Evolutionary conservation across 108 stramenopile species (phyloP).

Genomic region (Nannochloropsis salina): DNA sequence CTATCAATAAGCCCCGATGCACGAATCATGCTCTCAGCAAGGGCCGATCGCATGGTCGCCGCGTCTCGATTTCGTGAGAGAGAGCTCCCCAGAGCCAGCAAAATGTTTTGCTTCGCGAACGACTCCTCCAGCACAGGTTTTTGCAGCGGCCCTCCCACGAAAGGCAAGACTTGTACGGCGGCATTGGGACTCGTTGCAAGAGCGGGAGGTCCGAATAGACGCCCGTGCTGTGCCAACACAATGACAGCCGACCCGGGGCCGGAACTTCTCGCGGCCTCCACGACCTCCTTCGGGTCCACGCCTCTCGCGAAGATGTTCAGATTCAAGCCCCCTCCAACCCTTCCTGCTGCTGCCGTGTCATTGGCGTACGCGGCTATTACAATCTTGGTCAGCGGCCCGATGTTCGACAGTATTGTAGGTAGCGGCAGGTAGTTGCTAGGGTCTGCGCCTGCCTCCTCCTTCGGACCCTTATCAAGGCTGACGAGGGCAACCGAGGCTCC

Average conservation of each 20-base stretch:
- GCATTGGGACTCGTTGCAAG: not conserved
- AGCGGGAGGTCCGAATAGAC: not conserved
- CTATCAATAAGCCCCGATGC: not conserved
- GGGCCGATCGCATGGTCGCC: not conserved
- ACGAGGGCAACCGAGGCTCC: not conserved
- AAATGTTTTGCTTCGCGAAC: slow-evolving; percentile 10
- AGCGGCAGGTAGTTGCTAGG: not conserved
- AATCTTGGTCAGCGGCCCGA: not conserved
- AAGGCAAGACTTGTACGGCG: not conserved
- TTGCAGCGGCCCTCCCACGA: not conserved
- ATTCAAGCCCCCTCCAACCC: not conserved
- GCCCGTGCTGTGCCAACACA: not conserved
- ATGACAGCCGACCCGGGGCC: not conserved
- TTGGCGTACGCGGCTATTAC: not conserved
- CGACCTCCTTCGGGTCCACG: slow-evolving; percentile 19
- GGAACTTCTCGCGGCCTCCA: not conserved
- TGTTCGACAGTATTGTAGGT: not conserved
- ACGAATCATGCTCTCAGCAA: not conserved
- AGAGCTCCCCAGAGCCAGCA: slow-evolving; percentile 10
- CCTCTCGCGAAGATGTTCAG: not conserved
- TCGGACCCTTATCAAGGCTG: slow-evolving; percentile 8
- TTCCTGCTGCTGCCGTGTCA: not conserved
- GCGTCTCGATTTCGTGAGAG: not conserved
- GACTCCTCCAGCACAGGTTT: slow-evolving; percentile 17
- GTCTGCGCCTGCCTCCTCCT: not conserved